These are phyloP conservation scores for Phoma sp. DNA, from an alignment of 2,329 filamentous ascomycete species.

Conservation along the genomic window DNA sequence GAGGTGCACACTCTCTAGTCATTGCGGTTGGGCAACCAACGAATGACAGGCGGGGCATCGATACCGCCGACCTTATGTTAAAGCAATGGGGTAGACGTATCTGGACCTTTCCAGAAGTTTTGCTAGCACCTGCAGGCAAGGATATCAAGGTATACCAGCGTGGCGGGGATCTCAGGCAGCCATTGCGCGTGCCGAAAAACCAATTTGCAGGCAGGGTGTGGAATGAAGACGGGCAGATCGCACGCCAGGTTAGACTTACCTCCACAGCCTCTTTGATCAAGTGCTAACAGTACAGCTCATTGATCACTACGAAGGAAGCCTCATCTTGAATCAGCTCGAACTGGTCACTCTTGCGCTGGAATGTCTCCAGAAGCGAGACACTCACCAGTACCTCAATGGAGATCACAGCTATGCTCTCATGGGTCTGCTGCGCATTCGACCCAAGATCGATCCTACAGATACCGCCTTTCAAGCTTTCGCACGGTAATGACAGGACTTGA, in stretches of 20 bases:
- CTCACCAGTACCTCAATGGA: conserved; percentile 47
- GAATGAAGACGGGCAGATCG: conserved; percentile 47
- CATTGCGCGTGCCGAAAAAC: conserved; percentile 46
- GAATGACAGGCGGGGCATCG: conserved; percentile 27
- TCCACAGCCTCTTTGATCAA: background rate
- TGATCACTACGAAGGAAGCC: conserved; percentile 55
- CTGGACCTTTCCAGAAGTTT: conserved; percentile 57
- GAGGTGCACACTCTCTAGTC: conserved; percentile 52
- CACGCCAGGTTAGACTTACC: conserved; percentile 32
- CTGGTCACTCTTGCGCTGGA: conserved; percentile 52
- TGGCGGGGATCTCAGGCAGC: conserved; percentile 29
- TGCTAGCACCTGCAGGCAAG: conserved; percentile 42
- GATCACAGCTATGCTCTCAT: conserved; percentile 58
- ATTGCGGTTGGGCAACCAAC: conserved; percentile 50
- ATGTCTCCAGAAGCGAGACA: conserved; percentile 52
- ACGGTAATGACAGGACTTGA: conserved; percentile 26
- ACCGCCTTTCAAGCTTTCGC: conserved; percentile 58
- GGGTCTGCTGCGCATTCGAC: conserved; percentile 54
- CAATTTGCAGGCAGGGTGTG: conserved; percentile 53
- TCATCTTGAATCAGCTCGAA: conserved; percentile 52
- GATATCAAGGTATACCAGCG: conserved; percentile 46
- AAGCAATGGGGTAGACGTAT: conserved; percentile 55
- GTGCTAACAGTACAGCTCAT: conserved; percentile 47
- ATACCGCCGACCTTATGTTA: conserved; percentile 42
- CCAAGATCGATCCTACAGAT: conserved; percentile 49